Conservation (phyloP, 2,329 filamentous ascomycete genomes). For the Exophiala alcalophila region DNA sequence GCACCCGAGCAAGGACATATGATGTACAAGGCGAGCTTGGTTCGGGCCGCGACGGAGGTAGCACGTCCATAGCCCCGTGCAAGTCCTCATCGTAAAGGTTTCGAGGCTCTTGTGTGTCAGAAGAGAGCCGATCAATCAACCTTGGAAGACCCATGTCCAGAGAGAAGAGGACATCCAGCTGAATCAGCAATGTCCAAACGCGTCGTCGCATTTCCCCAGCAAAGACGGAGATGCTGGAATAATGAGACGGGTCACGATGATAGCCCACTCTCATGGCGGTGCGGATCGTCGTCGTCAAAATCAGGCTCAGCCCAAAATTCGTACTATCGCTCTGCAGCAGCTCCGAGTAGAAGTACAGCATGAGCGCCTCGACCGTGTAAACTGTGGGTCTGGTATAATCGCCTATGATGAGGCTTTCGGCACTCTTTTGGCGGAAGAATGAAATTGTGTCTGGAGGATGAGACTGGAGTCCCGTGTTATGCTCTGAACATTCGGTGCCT, state of each 20-base stretch:
- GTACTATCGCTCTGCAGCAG: background rate
- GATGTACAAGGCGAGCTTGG: background rate
- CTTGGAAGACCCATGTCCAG: background rate
- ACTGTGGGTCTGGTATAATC: background rate
- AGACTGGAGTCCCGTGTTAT: too few species aligned
- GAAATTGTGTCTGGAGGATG: background rate
- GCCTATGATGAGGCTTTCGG: background rate
- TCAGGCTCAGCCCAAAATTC: background rate
- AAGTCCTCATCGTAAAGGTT: background rate
- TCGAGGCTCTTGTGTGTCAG: background rate
- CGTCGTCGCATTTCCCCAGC: background rate
- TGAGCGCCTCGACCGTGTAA: background rate
- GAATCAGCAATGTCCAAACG: background rate
- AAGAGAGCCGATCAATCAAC: background rate
- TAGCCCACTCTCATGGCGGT: background rate
- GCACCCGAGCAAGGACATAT: background rate
- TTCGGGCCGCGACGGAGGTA: background rate
- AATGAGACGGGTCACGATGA: background rate
- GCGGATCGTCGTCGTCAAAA: background rate
- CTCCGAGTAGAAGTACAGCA: background rate
- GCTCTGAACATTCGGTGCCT: too few species aligned
- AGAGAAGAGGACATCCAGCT: background rate
- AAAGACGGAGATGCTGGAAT: background rate
- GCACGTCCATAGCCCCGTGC: background rate
- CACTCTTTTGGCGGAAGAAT: background rate